Evolutionary conservation across 768 basidiomycete species (phyloP), one percentile per base, ranked within the genome.

Genomic region (Ephemerocybe angulata): DNA sequence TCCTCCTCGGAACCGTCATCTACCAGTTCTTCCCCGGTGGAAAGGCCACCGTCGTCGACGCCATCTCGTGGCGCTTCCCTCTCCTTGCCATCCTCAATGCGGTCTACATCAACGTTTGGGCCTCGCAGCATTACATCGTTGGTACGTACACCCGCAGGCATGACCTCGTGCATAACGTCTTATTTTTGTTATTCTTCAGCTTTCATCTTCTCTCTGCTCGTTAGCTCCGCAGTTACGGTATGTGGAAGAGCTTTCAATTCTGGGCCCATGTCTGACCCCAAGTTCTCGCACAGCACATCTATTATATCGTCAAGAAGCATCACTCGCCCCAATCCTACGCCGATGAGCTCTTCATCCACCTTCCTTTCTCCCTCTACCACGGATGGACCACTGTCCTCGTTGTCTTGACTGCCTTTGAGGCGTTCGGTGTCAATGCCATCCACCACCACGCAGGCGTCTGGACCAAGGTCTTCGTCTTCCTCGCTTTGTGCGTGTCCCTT

Each of bases 401-500:
- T 55, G 69, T 94, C 63, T 70, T 94, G 60, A 86, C 88, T 38
- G 89, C 80, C 2, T 95, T 95, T 63, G 87, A 93, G 60, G 93
- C 93, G 0, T 95, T 95, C 62, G 95, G 96, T 60, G 83, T 86
- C 56, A 79, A 95, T 67, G 85, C 89, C 0, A 65, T 76, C 56
- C 69, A 66, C 55, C 74, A 88, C 54, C 71, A 66, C 29, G 86
- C 91, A 3, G 92, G 93, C 37, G 73, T 93, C 54, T 93, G 91
- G 87, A 95, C 93, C 66, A 94, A 95, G 66, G 86, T 96, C 65
- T 93, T 95, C 62, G 96, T 94, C 55, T 94, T 97, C 84, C 84
- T 98, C 27, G 90, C 82, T 40, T 75, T 96, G 85, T 90, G 72
- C 64, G 87, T 74, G 4, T 55, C 54, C 29, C n/a, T 10, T 37